Evolutionary conservation across 768 basidiomycete species (phyloP).

Genomic region (Suillus sp.): DNA sequence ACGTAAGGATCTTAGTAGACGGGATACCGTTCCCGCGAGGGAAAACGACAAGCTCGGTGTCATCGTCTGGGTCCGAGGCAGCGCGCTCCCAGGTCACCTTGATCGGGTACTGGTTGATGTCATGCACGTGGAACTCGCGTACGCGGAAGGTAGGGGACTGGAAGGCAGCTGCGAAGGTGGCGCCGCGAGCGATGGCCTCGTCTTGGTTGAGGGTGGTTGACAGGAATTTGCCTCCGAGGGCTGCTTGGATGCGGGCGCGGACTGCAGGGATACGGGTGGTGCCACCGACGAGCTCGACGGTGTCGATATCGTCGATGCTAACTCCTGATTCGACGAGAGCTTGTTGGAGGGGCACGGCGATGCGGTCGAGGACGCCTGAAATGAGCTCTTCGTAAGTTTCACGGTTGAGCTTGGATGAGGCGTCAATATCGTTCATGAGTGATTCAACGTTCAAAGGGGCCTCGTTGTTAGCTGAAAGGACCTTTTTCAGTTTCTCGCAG

Average conservation of each 20-base stretch:
- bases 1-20: slow-evolving; percentile 93
- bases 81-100: slow-evolving; percentile 85
- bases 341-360: slow-evolving; percentile 71
- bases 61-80: slow-evolving; percentile 79
- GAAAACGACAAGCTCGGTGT: slow-evolving; percentile 92
- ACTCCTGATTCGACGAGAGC: slow-evolving; percentile 83
- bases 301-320: slow-evolving; percentile 81
- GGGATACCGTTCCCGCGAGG: slow-evolving; percentile 83
- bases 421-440: slow-evolving; percentile 95
- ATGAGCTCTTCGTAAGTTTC: slow-evolving; percentile 85
- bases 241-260: slow-evolving; percentile 81
- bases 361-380: slow-evolving; percentile 71
- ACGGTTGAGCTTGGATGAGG: slow-evolving; percentile 79
- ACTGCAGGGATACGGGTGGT: slow-evolving; percentile 92
- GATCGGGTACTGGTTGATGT: slow-evolving; percentile 87
- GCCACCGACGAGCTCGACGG: slow-evolving; percentile 93
- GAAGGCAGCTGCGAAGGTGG: slow-evolving; percentile 96
- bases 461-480: slow-evolving; percentile 91
- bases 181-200: slow-evolving; percentile 94
- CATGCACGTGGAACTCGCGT: slow-evolving; percentile 88
- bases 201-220: slow-evolving; percentile 96
- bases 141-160: slow-evolving; percentile 98
- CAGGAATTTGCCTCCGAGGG: slow-evolving; percentile 82
- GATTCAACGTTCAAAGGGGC: slow-evolving; percentile 92
- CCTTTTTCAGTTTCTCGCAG: slow-evolving; percentile 95